These are phyloP conservation scores for Quercus lobata DNA, from an alignment of 331 rosid species.

Conservation along the genomic window DNA sequence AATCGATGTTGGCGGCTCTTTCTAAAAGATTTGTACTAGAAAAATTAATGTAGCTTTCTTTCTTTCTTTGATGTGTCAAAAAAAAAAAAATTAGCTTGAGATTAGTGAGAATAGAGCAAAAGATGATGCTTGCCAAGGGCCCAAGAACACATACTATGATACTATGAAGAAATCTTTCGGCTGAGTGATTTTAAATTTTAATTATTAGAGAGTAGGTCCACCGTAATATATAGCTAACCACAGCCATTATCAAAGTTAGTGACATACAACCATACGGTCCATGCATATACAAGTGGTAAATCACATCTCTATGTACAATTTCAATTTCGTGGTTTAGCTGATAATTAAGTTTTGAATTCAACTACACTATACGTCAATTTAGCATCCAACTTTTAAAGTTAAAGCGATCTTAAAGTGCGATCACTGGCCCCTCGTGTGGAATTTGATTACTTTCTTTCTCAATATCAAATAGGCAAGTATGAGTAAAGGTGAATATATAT, in stretches of 20 bases:
- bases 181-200: not conserved
- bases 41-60: not conserved
- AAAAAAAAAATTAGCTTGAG: not conserved
- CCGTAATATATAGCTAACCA: not conserved
- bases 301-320: not conserved
- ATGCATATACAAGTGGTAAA: not conserved
- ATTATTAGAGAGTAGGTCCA: not conserved
- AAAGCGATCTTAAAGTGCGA: conserved; percentile 23
- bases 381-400: not conserved
- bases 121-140: conserved; percentile 14
- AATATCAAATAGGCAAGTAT: conserved; percentile 33
- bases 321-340: not conserved
- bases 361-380: not conserved
- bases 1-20: conserved; percentile 10
- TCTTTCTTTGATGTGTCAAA: too few species aligned
- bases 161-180: conserved; percentile 14
- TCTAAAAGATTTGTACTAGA: conserved; percentile 12
- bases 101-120: conserved; percentile 16
- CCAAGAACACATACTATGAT: not conserved
- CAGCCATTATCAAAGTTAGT: conserved; percentile 7
- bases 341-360: not conserved
- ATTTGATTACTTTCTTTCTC: not conserved
- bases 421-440: conserved; percentile 53
- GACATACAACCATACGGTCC: not conserved
- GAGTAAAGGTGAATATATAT: conserved; percentile 29